phyloP scores from a whole-genome alignment of 2,329 filamentous ascomycete species.

The Ophiostoma sp. region DNA sequence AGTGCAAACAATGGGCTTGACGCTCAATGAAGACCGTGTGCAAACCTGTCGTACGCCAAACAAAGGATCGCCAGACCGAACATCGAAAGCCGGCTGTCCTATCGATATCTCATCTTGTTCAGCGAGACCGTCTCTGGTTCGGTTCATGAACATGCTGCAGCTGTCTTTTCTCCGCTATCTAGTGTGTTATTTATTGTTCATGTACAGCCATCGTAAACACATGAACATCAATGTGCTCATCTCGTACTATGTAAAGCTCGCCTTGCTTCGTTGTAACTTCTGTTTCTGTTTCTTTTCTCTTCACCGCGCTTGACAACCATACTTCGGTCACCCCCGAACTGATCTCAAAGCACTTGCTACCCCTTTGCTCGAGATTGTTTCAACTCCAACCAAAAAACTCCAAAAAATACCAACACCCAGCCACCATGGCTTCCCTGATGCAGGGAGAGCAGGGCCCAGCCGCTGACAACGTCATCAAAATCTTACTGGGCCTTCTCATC shows the following conservation, averaged over 20 bases:
- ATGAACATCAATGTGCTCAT: neutral
- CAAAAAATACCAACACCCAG: too few relatives aligned
- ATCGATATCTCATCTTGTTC: neutral
- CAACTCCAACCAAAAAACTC: too few relatives aligned
- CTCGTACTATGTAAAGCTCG: neutral
- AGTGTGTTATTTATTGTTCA: neutral
- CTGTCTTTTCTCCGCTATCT: neutral
- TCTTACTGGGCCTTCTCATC: conserved; percentile 33
- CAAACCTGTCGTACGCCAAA: neutral
- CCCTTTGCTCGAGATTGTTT: too few relatives aligned
- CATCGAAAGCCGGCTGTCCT: neutral
- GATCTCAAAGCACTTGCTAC: neutral
- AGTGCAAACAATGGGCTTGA: too few relatives aligned
- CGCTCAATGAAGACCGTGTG: neutral
- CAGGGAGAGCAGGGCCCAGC: too few relatives aligned
- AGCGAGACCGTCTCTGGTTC: neutral
- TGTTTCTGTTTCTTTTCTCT: neutral
- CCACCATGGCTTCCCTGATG: too few relatives aligned
- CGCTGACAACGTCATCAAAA: conserved; percentile 28
- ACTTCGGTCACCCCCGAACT: neutral
- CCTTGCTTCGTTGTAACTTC: neutral
- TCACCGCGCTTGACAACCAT: neutral
- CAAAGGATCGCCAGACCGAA: neutral
- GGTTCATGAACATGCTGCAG: neutral
- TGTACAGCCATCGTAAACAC: neutral